A percentile compares a stretch with the other conserved stretches of the same genome.
These are phyloP conservation scores for Eucalyptus viminalis DNA, from an alignment of 345 rosid genomes.

Conservation along the genomic window DNA sequence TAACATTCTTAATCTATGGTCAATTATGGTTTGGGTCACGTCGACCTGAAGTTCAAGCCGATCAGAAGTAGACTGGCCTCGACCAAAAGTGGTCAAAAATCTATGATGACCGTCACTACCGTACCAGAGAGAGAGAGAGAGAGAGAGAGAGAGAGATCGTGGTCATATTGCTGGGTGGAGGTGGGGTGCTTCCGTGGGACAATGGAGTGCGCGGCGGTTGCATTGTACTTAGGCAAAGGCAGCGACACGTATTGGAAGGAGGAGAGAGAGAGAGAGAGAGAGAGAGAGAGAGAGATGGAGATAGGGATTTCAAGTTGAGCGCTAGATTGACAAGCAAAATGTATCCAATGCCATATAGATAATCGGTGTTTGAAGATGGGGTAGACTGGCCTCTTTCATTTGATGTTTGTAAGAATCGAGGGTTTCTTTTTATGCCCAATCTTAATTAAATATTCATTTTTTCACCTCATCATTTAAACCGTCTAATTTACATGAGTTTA, in stretches of 20 bases:
- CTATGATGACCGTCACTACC: neutral
- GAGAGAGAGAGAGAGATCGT: neutral
- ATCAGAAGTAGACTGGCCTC: neutral
- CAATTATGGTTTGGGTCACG: neutral
- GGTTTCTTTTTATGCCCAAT: neutral
- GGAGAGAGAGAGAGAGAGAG: neutral
- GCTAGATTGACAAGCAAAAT: neutral
- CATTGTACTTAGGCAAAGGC: neutral
- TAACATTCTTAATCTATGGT: neutral
- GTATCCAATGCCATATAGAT: neutral
- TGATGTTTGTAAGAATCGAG: neutral
- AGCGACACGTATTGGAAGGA: neutral
- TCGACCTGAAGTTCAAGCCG: neutral
- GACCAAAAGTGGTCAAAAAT: neutral
- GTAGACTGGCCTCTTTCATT: neutral
- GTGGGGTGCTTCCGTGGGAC: neutral
- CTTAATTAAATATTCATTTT: neutral
- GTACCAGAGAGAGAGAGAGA: neutral
- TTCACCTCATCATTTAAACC: neutral
- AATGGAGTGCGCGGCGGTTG: neutral
- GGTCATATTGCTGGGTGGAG: neutral
- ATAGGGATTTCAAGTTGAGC: neutral
- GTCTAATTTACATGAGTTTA: neutral
- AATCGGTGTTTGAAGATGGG: neutral
- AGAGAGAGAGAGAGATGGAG: neutral